A percentile compares a stretch with the other conserved stretches of the same genome.
Evolutionary conservation across 140 eudicot species (phyloP).

Genomic region (Flaveria floridana): DNA sequence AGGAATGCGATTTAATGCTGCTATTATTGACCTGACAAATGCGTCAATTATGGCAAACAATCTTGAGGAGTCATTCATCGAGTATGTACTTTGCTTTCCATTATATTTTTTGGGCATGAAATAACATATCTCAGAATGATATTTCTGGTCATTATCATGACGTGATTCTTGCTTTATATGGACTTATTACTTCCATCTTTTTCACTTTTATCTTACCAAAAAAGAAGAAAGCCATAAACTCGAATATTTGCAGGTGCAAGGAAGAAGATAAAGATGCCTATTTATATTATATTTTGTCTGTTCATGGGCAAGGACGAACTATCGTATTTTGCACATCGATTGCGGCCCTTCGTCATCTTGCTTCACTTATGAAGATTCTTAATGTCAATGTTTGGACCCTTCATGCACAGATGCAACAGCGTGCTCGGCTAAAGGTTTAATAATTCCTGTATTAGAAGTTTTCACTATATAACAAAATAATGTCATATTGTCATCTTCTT

Average conservation of each 20-base stretch:
- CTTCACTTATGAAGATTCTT: slow-evolving; percentile 65
- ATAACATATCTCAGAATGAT: neutral
- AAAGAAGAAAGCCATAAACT: slow-evolving; percentile 9
- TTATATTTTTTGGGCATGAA: neutral
- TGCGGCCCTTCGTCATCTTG: slow-evolving; percentile 81
- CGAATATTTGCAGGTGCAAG: slow-evolving; percentile 58
- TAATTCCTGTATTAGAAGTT: neutral
- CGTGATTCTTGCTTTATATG: neutral
- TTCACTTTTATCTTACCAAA: slow-evolving; percentile 6
- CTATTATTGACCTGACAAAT: slow-evolving; percentile 76
- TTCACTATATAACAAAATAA: neutral
- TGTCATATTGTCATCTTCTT: neutral
- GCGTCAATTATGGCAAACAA: slow-evolving; percentile 71
- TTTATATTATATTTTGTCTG: slow-evolving; percentile 75
- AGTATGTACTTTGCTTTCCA: slow-evolving; percentile 47
- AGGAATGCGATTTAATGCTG: slow-evolving; percentile 88
- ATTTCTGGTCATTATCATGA: slow-evolving; percentile 4
- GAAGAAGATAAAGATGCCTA: slow-evolving; percentile 95
- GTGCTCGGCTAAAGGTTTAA: slow-evolving; percentile 89
- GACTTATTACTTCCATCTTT: neutral
- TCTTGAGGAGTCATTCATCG: slow-evolving; percentile 89
- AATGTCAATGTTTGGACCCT: slow-evolving; percentile 62
- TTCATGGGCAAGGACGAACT: slow-evolving; percentile 92
- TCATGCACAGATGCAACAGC: slow-evolving; percentile 94
- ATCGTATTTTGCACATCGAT: slow-evolving; percentile 94